Percentiles rank a stretch among this genome's conserved stretches.
These are phyloP conservation scores for Elsinoe necatrix DNA, from an alignment of 2,329 filamentous ascomycete species.

Conservation along the genomic window DNA sequence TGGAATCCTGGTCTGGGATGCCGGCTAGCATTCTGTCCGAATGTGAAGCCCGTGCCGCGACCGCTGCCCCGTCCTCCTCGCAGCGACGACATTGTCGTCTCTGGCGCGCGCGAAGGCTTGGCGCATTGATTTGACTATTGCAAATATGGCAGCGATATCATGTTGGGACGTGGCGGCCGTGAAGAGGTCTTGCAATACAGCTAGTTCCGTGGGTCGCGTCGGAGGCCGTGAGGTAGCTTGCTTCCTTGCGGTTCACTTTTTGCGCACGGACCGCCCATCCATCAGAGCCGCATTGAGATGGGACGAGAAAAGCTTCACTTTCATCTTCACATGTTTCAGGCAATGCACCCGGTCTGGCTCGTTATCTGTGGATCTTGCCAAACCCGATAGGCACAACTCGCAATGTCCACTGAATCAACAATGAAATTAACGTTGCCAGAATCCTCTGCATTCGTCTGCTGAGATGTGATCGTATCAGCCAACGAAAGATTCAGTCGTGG, in stretches of 20 bases:
- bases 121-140: not conserved
- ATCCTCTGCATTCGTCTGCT: no score
- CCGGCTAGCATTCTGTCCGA: not conserved
- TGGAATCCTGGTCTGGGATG: constrained; percentile 12
- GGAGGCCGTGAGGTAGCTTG: not conserved
- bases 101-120: not conserved
- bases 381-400: no score
- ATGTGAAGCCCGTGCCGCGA: not conserved
- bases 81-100: constrained; percentile 18
- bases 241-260: constrained; percentile 4
- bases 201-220: not conserved
- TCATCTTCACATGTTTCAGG: not conserved
- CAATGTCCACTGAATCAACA: no score
- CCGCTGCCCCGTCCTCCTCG: constrained; percentile 16
- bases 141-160: not conserved
- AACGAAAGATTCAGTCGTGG: no score
- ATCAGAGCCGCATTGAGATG: not conserved
- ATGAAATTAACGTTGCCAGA: no score
- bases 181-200: not conserved
- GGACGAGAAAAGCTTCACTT: not conserved
- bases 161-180: not conserved
- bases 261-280: constrained; percentile 8
- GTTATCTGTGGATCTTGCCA: no score
- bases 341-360: no score
- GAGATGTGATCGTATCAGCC: no score